phyloP scores from a whole-genome alignment of 164 flowering plant genomes.

The Tetrastigma voinierianum region DNA sequence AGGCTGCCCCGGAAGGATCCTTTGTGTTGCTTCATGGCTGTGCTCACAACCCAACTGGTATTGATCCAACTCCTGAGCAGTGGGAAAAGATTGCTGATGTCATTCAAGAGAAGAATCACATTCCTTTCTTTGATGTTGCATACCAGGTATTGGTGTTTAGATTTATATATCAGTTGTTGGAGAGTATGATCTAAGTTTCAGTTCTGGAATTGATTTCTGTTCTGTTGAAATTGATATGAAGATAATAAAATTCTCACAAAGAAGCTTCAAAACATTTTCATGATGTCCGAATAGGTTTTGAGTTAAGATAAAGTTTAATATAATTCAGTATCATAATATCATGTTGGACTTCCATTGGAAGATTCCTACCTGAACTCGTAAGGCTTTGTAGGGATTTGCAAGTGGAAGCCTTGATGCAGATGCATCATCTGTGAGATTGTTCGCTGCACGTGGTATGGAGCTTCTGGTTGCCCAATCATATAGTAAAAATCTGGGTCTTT shows the following conservation, averaged over 20 bases:
- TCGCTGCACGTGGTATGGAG: conserved; percentile 90
- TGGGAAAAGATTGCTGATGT: conserved; percentile 95
- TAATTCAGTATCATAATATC: not conserved
- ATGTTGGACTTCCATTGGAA: too few relatives aligned
- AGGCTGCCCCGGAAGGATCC: conserved; percentile 95
- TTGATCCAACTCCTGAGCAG: conserved; percentile 92
- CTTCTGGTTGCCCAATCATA: conserved; percentile 93
- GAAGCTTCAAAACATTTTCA: too few relatives aligned
- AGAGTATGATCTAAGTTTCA: not conserved
- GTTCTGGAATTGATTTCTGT: not conserved
- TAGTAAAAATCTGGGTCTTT: conserved; percentile 92
- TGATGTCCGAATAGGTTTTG: too few relatives aligned
- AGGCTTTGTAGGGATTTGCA: conserved; percentile 77
- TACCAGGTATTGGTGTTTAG: conserved; percentile 65
- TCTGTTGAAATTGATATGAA: not conserved
- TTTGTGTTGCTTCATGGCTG: conserved; percentile 95
- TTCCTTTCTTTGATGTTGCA: conserved; percentile 98
- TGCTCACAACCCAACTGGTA: conserved; percentile 99
- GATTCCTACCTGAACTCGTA: not conserved
- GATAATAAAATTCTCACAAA: too few relatives aligned
- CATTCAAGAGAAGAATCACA: conserved; percentile 92
- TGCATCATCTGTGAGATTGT: conserved; percentile 87
- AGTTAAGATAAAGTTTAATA: too few relatives aligned
- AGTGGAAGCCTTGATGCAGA: conserved; percentile 98
- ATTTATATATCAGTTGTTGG: not conserved